These are phyloP conservation scores for carrot (Daucus carota) DNA, from an alignment of 129 eudicot species.

Conservation along the genomic window DH1_v3.0 NC_030381.2:46430001-46430500, in stretches of 20 bases:
- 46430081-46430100: no score
- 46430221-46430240: neutral
- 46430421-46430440: slow-evolving; percentile 26
- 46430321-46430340: slow-evolving; percentile 3
- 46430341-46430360: slow-evolving; percentile 22
- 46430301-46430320: neutral
- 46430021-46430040: no score
- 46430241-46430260: neutral
- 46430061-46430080: no score
- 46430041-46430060: no score
- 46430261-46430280: neutral
- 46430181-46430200: no score
- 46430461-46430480: slow-evolving; percentile 36
- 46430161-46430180: no score
- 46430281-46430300: neutral
- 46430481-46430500: slow-evolving; percentile 39
- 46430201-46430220: neutral
- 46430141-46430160: no score
- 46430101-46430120: no score
- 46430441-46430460: slow-evolving; percentile 36
- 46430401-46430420: slow-evolving; percentile 45
- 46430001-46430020: no score
- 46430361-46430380: slow-evolving; percentile 53
- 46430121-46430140: no score
- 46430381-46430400: slow-evolving; percentile 50